Percentiles rank a stretch among this genome's conserved stretches.
These are phyloP conservation scores for Candida nanaspora DNA, from an alignment of 805 yeast genomes.

Conservation along the genomic window DNA sequence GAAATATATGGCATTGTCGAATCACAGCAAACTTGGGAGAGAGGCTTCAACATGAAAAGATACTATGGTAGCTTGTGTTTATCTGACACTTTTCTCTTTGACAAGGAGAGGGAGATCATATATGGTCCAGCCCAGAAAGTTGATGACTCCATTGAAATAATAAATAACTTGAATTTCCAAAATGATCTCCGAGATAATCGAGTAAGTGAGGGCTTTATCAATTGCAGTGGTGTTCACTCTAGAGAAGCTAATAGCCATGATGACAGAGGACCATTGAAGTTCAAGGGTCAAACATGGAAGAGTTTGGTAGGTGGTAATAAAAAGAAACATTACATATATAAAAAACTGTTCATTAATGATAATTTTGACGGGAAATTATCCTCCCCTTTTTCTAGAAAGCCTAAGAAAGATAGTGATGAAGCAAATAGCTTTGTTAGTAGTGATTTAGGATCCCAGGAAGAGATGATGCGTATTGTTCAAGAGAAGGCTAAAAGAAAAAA, in stretches of 20 bases:
- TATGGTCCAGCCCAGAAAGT: not conserved
- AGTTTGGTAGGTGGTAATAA: not conserved
- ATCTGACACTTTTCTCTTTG: conserved; percentile 3
- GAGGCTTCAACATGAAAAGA: conserved; percentile 9
- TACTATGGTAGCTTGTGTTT: conserved; percentile 4
- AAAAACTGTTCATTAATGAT: not conserved
- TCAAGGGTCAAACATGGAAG: not conserved
- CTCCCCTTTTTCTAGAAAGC: not conserved
- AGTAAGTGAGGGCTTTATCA: too few species aligned
- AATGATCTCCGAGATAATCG: too few species aligned
- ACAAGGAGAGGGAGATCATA: conserved; percentile 1
- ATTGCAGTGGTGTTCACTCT: too few species aligned
- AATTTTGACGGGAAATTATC: not conserved
- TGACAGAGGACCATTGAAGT: too few species aligned
- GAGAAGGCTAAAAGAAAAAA: not conserved
- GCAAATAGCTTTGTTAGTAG: not conserved
- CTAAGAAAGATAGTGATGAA: not conserved
- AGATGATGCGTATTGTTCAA: not conserved
- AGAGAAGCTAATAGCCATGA: too few species aligned
- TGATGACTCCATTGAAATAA: not conserved
- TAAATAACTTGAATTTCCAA: not conserved
- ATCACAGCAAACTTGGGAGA: conserved; percentile 5
- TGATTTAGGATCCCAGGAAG: not conserved
- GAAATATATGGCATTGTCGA: conserved; percentile 14
- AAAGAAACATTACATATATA: not conserved